Base-by-base conservation (phyloP, 2,329 filamentous ascomycete genomes). In the Davidsoniella eucalypti region DNA sequence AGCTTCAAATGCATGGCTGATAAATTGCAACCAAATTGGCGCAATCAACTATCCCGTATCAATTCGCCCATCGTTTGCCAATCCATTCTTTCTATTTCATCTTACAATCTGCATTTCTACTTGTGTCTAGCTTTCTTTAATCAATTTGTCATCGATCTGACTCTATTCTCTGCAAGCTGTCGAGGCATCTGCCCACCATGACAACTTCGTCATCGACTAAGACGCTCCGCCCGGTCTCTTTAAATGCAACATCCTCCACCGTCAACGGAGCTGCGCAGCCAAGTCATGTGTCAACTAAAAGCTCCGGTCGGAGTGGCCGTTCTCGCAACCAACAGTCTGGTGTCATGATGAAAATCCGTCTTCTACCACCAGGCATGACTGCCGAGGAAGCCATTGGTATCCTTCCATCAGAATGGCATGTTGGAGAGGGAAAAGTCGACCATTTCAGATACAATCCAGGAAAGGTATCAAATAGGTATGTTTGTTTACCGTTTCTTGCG, bases 331-430 rank as follows among this genome's bases (percentile, higher is more conserved):
- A 42, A 33, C 44, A 36, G 16, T 73, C 79, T 51, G 83, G 85
- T 53, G 75, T 93, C 59, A 96, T 96, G 69, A 73, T 94, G 10
- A 72, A 93, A 21, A 72, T 95, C 50, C 80, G 93, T 48, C 77
- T 90, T 52, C 74, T 98, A 3, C 86, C 92, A 8, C 88, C 92
- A 1, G 86, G 83, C 7, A 71, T 98, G 62, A 93, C 84, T 0
- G 76, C 85, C 59, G 65, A 72, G 1, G 92, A 98, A 59, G 90
- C 93, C 55, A 70, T 80, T 58, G 64, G 68, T 12, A 72, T 79
- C 7, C 63, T 95, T 10, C 88, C 87, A 3, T 73, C 80, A 1
- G 82, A 87, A 45, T 96, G 90, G 90, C 84, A 80, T 59, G 59
- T 75, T 3, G 84, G 84, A n/a, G 76, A 75, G 44, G 87, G 86